Conservation (phyloP, 2,329 filamentous ascomycete species). For the Xylariales sp. region DNA sequence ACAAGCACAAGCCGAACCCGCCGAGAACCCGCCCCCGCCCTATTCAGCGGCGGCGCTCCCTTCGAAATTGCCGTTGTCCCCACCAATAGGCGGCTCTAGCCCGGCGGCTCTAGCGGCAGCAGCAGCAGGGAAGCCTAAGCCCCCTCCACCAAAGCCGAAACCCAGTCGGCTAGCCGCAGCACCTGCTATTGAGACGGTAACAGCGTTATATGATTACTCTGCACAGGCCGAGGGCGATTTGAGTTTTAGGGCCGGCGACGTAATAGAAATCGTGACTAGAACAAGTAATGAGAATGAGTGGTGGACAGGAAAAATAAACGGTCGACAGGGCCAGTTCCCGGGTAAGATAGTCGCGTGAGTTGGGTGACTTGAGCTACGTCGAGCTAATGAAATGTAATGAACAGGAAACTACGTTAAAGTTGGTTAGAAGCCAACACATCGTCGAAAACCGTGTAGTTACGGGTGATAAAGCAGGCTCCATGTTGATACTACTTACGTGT, state of each 20-base stretch:
- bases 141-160: conserved; percentile 78
- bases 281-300: conserved; percentile 96
- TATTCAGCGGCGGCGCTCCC: conserved; percentile 66
- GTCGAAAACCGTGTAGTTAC: conserved; percentile 25
- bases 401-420: conserved; percentile 64
- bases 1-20: conserved; percentile 55
- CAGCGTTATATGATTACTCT: conserved; percentile 94
- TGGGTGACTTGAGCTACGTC: background rate
- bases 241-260: conserved; percentile 87
- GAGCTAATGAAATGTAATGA: conserved; percentile 42
- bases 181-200: conserved; percentile 79
- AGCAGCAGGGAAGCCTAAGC: conserved; percentile 74
- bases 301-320: conserved; percentile 88
- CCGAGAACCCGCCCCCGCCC: conserved; percentile 75
- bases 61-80: conserved; percentile 51
- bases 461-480: conserved; percentile 7
- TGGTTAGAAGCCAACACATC: conserved; percentile 44
- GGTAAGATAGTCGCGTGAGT: conserved; percentile 67
- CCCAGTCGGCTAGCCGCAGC: conserved; percentile 75
- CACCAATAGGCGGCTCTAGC: conserved; percentile 45
- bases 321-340: conserved; percentile 91
- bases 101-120: conserved; percentile 56
- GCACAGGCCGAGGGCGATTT: conserved; percentile 95
- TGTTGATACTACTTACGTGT: background rate
- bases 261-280: conserved; percentile 86